phyloP scores from a whole-genome alignment of 225 moss, liverwort and hornwort genomes.

The Antitrichia curtipendula region DNA sequence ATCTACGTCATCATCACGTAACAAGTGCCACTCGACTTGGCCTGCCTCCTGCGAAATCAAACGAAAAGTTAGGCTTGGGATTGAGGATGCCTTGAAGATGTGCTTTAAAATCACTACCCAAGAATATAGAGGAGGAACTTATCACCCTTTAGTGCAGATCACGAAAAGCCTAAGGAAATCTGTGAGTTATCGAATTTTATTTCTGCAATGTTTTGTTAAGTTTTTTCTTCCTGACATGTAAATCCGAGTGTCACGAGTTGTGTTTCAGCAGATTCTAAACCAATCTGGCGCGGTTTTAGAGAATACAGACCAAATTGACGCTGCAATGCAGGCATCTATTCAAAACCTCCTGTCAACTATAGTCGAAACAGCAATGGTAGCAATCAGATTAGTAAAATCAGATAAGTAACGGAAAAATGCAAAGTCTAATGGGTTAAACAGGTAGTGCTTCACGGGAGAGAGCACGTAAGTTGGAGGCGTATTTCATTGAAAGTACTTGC shows the following conservation, averaged over 20 bases:
- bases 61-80: neutral
- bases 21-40: slow-evolving; percentile 73
- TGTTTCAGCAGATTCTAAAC: too few species aligned
- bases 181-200: too few species aligned
- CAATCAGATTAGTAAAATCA: neutral
- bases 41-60: slow-evolving; percentile 45
- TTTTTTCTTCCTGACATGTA: too few species aligned
- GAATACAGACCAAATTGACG: neutral
- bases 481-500: neutral
- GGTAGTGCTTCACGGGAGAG: neutral
- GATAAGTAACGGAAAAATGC: neutral
- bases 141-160: too few species aligned
- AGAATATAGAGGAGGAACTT: too few species aligned
- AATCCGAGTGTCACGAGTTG: too few species aligned
- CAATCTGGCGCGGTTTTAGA: too few species aligned
- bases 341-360: slow-evolving; percentile 66
- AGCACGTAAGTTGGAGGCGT: neutral
- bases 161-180: too few species aligned
- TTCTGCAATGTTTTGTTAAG: too few species aligned
- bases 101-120: neutral
- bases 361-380: neutral
- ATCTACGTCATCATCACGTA: slow-evolving; percentile 61
- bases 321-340: slow-evolving; percentile 77
- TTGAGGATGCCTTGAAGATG: neutral
- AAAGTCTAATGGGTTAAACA: neutral